Conservation (phyloP, 768 basidiomycete genomes). For the Suillus fuscotomentosus region DNA sequence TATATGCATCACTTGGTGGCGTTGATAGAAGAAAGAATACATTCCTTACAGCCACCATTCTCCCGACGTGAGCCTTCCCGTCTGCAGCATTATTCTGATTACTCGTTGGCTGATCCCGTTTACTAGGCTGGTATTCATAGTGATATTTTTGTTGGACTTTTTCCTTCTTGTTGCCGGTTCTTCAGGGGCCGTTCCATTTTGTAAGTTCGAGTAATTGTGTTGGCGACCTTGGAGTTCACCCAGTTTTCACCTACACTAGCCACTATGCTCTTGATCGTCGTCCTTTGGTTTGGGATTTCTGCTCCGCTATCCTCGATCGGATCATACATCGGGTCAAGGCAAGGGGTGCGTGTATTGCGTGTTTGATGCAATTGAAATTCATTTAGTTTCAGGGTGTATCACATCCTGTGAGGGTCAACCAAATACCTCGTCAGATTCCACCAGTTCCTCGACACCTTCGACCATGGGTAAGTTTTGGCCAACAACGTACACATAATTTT, state of each 20-base stretch:
- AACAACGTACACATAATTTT: constrained; percentile 6
- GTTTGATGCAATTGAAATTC: constrained; percentile 3
- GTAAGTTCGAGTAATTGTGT: constrained; percentile 37
- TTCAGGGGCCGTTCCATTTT: constrained; percentile 95
- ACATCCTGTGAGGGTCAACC: constrained; percentile 89
- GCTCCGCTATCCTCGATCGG: constrained; percentile 87
- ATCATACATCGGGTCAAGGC: constrained; percentile 81
- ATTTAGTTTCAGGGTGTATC: constrained; percentile 49
- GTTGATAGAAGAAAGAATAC: constrained; percentile 75
- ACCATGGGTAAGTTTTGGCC: constrained; percentile 58
- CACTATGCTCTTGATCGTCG: constrained; percentile 79
- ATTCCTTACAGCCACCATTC: constrained; percentile 82
- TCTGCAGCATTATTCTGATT: background rate
- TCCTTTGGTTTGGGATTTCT: constrained; percentile 93
- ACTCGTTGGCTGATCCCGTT: constrained; percentile 11
- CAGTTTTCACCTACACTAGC: constrained; percentile 36
- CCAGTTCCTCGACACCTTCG: constrained; percentile 81
- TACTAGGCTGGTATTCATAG: constrained; percentile 70
- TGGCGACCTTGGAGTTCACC: background rate
- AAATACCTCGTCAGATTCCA: constrained; percentile 96
- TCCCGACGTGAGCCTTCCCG: constrained; percentile 68
- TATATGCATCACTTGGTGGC: constrained; percentile 81
- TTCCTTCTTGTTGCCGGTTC: constrained; percentile 84
- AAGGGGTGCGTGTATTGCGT: constrained; percentile 59
- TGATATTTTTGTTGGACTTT: constrained; percentile 89